phyloP scores from a whole-genome alignment of 1,284 basidiomycete genomes.

The Ceratobasidium sp. region DNA sequence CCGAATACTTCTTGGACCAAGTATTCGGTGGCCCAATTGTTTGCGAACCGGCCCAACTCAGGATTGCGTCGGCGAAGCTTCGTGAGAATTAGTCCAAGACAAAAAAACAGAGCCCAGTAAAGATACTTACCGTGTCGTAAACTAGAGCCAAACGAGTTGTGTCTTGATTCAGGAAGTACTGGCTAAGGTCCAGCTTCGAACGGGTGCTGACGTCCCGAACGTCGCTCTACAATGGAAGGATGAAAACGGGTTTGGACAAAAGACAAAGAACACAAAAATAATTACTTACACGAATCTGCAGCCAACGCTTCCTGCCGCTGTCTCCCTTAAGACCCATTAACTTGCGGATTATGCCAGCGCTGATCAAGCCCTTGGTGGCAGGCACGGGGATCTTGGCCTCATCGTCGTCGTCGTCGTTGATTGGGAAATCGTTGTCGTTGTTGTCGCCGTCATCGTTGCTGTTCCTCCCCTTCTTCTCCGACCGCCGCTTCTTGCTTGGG shows the following conservation, averaged over 20 bases:
- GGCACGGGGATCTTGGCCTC: background rate
- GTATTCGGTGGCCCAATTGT: conserved; percentile 6
- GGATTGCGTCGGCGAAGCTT: background rate
- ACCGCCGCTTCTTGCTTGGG: no score
- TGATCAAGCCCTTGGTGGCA: background rate
- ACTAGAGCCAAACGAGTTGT: no score
- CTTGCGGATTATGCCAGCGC: background rate
- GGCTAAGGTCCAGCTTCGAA: no score
- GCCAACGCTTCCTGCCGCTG: background rate
- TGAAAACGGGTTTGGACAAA: no score
- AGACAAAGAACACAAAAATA: no score
- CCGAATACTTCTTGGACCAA: background rate
- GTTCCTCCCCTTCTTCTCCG: no score
- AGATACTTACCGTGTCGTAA: background rate
- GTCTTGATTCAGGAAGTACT: no score
- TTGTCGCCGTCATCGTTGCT: no score
- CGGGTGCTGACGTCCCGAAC: no score
- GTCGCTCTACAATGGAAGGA: no score
- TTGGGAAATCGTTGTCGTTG: background rate
- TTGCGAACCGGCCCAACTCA: background rate
- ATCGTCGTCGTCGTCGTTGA: background rate
- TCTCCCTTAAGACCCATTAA: background rate
- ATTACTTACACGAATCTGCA: background rate
- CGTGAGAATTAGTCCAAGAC: no score
- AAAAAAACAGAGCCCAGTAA: background rate